phyloP scores from a whole-genome alignment of 139 green algal genomes.

The Chlamydomonas sphaeroides region DNA sequence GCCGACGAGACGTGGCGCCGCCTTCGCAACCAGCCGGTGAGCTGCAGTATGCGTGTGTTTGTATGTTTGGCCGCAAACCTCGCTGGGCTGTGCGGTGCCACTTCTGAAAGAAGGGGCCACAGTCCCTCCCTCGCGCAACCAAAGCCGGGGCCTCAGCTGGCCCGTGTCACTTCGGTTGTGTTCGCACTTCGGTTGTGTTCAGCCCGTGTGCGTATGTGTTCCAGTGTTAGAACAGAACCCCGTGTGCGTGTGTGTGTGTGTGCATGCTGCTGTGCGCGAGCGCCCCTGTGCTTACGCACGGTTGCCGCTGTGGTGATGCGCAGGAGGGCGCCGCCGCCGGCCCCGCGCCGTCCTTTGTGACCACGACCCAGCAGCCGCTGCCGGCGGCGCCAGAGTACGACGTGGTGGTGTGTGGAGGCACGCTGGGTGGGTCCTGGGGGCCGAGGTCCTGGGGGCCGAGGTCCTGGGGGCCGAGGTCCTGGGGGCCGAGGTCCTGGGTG shows the following conservation, averaged over 20 bases:
- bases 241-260: neutral
- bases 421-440: conserved; percentile 59
- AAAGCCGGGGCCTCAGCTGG: too few relatives aligned
- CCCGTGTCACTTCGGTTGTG: too few relatives aligned
- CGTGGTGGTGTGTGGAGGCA: conserved; percentile 91
- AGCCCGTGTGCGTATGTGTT: neutral
- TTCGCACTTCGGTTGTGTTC: neutral
- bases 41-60: too few relatives aligned
- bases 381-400: conserved; percentile 61
- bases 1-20: conserved; percentile 77
- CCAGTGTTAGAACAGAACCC: neutral
- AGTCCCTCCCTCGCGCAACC: neutral
- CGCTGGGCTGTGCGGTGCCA: neutral
- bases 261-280: neutral
- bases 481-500: too few relatives aligned
- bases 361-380: conserved; percentile 19
- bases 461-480: too few relatives aligned
- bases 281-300: neutral
- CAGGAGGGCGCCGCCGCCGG: conserved; percentile 42
- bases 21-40: conserved; percentile 57
- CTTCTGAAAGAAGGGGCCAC: too few relatives aligned
- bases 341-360: conserved; percentile 70
- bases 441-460: too few relatives aligned
- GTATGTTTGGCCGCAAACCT: neutral
- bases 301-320: neutral